Conservation (phyloP, 164 flowering plant genomes). For the Saururus chinensis region DNA sequence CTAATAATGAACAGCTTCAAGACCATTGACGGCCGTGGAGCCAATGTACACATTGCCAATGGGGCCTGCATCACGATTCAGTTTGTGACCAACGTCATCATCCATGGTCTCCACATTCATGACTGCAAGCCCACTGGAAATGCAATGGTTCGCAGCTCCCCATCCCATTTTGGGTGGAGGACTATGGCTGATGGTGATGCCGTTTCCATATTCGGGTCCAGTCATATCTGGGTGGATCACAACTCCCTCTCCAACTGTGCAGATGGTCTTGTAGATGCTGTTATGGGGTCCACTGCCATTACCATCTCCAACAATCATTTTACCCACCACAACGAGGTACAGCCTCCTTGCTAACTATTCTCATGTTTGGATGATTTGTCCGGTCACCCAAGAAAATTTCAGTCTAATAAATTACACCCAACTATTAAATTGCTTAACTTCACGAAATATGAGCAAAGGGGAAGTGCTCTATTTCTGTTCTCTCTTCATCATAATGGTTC, state of each 20-base stretch:
- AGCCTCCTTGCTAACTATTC: neutral
- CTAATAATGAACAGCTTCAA: constrained; percentile 47
- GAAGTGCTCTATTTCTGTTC: neutral
- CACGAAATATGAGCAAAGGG: neutral
- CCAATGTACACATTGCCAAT: constrained; percentile 33
- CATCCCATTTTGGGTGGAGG: constrained; percentile 36
- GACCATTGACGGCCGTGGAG: constrained; percentile 38
- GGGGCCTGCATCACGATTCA: constrained; percentile 41
- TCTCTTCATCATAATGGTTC: neutral
- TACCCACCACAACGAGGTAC: constrained; percentile 94
- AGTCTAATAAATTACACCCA: neutral
- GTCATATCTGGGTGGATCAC: constrained; percentile 97
- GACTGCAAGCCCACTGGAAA: constrained; percentile 42
- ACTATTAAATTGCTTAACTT: neutral
- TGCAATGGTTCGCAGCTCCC: constrained; percentile 40
- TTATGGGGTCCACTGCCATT: constrained; percentile 94
- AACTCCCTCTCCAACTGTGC: constrained; percentile 81
- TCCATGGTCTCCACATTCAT: constrained; percentile 36
- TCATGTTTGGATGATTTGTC: too few species aligned
- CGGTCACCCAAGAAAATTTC: too few species aligned
- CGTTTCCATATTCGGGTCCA: constrained; percentile 76
- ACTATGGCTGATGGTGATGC: constrained; percentile 60
- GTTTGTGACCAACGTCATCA: constrained; percentile 29
- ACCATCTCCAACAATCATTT: constrained; percentile 85
- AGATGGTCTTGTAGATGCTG: constrained; percentile 93